Evolutionary conservation across 2,329 filamentous ascomycete genomes (phyloP), one percentile per base, ranked within the genome.

Genomic region (Penicillium sp.): DNA sequence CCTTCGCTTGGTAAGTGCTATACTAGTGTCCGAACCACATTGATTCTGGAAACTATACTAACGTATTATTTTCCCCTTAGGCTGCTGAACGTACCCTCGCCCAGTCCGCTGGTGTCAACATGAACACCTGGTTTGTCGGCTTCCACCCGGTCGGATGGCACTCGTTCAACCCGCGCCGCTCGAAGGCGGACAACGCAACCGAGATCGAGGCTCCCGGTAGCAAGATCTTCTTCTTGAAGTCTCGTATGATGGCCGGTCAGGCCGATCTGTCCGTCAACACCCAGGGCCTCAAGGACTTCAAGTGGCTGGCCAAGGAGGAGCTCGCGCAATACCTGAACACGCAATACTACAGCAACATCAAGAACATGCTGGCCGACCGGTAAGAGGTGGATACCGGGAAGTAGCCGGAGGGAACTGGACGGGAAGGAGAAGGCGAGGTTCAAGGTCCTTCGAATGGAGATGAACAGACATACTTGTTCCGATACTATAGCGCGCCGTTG

Each of bases 121-220:
- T 98, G 90, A 97, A 97, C 75, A 96, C 89, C 48, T 98, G 93
- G 90, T 81, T 97, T 60, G 87, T 98, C 45, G 91, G 89, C 53
- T 89, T 89, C 61, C 85, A 86, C 51, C 93, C 93, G 10, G 80
- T 96, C 51, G 91, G 90, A 24, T 86, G 96, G 72, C 73, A 86
- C 63, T 76, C 87, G 58, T 74, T 73, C 53, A 73, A 81, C 55
- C 68, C 61, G 60, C 75, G 64, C 66, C 69, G 59, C 64, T 69
- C 59, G 9, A 46, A 46, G 71, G 77, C 64, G 3, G 26, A 19
- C 67, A 68, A 63, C 51, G 62, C 65, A 17, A 54, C 53, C 41
- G 63, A 55, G 51, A 61, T 56, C 50, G 51, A 75, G 57, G 70
- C 77, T 48, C 72, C 77, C 49, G 88, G 87, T 47, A 80, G 85